phyloP scores from a whole-genome alignment of 192 early-diverging fungal species.

The Oehlia diaphana region DNA sequence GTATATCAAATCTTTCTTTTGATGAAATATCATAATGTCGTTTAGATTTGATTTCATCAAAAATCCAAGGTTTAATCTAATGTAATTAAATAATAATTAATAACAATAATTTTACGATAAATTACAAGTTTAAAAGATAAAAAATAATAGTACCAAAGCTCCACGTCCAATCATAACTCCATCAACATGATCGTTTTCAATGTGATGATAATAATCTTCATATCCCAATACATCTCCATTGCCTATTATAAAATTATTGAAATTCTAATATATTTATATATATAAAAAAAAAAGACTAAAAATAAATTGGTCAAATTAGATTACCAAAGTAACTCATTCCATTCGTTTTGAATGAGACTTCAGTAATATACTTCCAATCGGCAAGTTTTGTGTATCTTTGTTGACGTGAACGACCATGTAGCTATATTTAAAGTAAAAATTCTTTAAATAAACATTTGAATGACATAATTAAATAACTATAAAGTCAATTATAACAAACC shows the following conservation, averaged over 20 bases:
- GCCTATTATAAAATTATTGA: constrained; percentile 37
- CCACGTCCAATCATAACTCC: constrained; percentile 93
- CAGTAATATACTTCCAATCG: constrained; percentile 89
- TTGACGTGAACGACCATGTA: constrained; percentile 90
- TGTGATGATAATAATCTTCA: constrained; percentile 76
- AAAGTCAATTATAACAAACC: constrained; percentile 21
- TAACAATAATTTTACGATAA: not conserved
- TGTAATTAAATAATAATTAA: not conserved
- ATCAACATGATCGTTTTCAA: constrained; percentile 66
- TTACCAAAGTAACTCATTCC: constrained; percentile 58
- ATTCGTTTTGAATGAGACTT: constrained; percentile 46
- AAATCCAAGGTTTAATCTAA: constrained; percentile 93
- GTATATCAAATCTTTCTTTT: constrained; percentile 86
- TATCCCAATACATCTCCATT: constrained; percentile 85
- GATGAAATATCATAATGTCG: constrained; percentile 90
- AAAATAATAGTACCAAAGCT: constrained; percentile 23
- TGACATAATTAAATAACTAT: not conserved
- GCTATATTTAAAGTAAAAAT: constrained; percentile 25
- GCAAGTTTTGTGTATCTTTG: constrained; percentile 90
- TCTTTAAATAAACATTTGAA: not conserved
- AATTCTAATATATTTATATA: not conserved
- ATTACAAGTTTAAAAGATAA: not conserved
- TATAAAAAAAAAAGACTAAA: not conserved
- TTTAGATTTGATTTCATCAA: constrained; percentile 87
- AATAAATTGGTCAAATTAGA: constrained; percentile 22